These are phyloP conservation scores for Magnusiomyces magnusii DNA, from an alignment of 1,139 yeast species.

Conservation along the genomic window DNA sequence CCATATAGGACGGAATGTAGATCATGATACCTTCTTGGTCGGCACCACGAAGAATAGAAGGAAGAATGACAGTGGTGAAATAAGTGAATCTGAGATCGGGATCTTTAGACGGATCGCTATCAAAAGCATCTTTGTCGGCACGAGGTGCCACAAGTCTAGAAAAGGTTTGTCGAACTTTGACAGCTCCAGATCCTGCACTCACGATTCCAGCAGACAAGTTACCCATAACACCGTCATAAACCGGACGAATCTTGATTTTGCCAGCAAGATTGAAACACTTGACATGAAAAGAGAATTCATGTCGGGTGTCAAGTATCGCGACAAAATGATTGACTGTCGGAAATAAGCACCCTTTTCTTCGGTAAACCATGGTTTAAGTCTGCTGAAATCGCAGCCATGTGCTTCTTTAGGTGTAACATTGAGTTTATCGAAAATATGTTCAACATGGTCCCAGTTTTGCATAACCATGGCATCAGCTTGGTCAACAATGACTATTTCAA, in stretches of 20 bases:
- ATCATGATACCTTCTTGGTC: slow-evolving; percentile 67
- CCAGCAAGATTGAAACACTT: slow-evolving; percentile 61
- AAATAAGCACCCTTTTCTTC: slow-evolving; percentile 71
- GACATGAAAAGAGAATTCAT: slow-evolving; percentile 58
- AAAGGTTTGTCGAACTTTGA: slow-evolving; percentile 65
- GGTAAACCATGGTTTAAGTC: slow-evolving; percentile 88
- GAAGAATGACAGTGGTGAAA: slow-evolving; percentile 66
- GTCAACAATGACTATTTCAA: slow-evolving; percentile 74
- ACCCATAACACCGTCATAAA: slow-evolving; percentile 35
- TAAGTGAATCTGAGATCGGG: slow-evolving; percentile 76
- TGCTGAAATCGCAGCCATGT: slow-evolving; percentile 80
- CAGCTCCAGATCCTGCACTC: background rate
- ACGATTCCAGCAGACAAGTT: slow-evolving; percentile 33
- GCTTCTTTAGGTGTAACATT: slow-evolving; percentile 73
- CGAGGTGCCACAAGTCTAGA: slow-evolving; percentile 34
- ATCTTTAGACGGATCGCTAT: slow-evolving; percentile 41
- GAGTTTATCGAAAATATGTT: slow-evolving; percentile 56
- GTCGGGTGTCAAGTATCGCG: slow-evolving; percentile 73
- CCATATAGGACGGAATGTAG: slow-evolving; percentile 81
- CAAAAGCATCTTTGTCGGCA: background rate
- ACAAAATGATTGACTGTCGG: slow-evolving; percentile 71
- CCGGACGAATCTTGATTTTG: slow-evolving; percentile 40
- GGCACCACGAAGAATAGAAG: slow-evolving; percentile 53
- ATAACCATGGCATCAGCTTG: slow-evolving; percentile 80
- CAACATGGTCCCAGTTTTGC: slow-evolving; percentile 91